Base-by-base conservation (phyloP, 108 stramenopile genomes). In the Chaetoceros tenuissimus region DNA sequence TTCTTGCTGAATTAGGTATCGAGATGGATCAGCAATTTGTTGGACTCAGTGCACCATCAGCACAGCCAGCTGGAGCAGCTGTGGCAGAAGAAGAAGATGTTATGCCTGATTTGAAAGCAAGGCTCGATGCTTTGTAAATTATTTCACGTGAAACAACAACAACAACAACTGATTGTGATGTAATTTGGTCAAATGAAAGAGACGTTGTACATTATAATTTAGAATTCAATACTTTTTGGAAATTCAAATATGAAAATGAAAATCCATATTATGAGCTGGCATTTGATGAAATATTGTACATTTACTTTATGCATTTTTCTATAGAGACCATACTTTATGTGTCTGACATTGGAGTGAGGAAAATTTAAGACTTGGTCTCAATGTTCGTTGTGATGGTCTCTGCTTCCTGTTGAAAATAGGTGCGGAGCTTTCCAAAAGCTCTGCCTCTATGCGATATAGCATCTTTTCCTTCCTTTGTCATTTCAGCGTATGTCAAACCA, bases 391-490 rank as follows among this genome's bases (percentile, higher is more conserved):
- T 40, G 5, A 40, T 40, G 8, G 5, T 40, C 8, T 40, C 13
- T 13, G 34, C 34, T 13, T 40, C 34, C 8, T 7, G 7, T 23
- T 49, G 5, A 18, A 77, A 23, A 60, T 72, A 69, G 21, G 62
- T 59, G 25, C 66, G 60, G 49, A 94, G 66, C 65, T 79, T 71
- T 8, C 49, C 53, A 48, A 94, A 71, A 18, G 93, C 84, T 51
- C 68, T 64, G 22, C 73, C 72, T 13, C 96, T 61, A 71, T 96
- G 96, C 1, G 77, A 81, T 48, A 95, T 92, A 10, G 48, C 55
- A 77, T 96, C 88, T 67, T 96, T 95, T 43, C 68, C 80, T 27
- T 74, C 85, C 63, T 75, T 84, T 40, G 51, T 59, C 93, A 96
- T 91, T 77, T 96, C 94, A 16, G 90, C 94, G 60, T 93, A 96